Conservation (phyloP, 495 filamentous ascomycete species). For the Penicillium desertorum region DNA sequence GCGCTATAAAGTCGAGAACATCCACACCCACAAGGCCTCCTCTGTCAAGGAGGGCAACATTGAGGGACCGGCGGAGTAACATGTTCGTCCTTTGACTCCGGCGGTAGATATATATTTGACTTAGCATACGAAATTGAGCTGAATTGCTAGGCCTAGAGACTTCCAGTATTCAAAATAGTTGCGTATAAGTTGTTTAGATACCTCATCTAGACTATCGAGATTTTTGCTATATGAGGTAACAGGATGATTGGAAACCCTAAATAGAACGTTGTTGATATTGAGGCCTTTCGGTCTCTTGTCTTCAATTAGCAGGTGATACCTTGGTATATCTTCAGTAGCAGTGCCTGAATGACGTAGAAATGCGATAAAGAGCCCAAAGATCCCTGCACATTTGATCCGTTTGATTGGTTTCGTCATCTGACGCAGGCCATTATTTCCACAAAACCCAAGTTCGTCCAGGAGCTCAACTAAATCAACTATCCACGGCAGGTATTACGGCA, state of each 20-base stretch:
- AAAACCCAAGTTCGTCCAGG: not conserved
- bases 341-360: not conserved
- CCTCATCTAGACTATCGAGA: not conserved
- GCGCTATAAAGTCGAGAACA: slow-evolving; percentile 40
- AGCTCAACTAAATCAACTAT: not conserved
- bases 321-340: not conserved
- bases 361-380: not conserved
- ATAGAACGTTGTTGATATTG: not conserved
- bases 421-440: not conserved
- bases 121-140: not conserved
- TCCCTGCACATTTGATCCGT: not conserved
- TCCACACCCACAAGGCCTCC: slow-evolving; percentile 34
- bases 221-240: not conserved
- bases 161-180: not conserved
- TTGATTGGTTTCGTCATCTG: not conserved
- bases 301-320: too few relatives aligned
- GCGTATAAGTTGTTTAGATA: not conserved
- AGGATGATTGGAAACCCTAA: not conserved
- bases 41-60: slow-evolving; percentile 40
- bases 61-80: slow-evolving; percentile 33
- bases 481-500: not conserved
- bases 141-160: slow-evolving; percentile 1
- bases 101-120: not conserved
- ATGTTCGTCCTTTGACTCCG: not conserved
- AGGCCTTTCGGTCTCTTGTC: not conserved